These are phyloP conservation scores for Silene conica DNA, from an alignment of 148 eudicot genomes.

Conservation along the genomic window DNA sequence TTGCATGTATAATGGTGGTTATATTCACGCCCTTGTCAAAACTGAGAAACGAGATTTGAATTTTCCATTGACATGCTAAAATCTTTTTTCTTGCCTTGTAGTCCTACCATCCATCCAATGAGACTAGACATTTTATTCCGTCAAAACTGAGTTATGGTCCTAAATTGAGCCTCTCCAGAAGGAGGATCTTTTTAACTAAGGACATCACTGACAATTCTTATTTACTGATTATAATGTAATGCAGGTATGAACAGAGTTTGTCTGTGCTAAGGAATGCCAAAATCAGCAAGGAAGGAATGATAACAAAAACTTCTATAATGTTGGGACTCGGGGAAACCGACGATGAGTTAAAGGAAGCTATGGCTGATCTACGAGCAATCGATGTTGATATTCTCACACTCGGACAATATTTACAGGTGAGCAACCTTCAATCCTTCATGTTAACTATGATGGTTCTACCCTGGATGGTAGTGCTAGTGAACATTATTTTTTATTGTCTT, in stretches of 20 bases:
- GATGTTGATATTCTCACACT: constrained; percentile 87
- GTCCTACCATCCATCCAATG: no score
- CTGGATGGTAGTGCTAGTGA: neutral
- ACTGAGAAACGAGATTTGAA: no score
- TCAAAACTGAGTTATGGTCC: no score
- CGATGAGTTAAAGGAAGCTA: constrained; percentile 70
- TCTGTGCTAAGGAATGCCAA: constrained; percentile 85
- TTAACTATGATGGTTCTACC: neutral
- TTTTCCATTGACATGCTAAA: no score
- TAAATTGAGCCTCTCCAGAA: no score
- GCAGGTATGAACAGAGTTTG: constrained; percentile 83
- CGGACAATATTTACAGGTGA: constrained; percentile 90
- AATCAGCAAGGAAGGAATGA: constrained; percentile 73
- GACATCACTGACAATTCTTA: neutral
- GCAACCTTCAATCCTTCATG: neutral
- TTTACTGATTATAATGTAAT: constrained; percentile 11
- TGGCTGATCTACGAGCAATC: constrained; percentile 83
- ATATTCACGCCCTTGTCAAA: no score
- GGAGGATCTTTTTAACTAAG: no score
- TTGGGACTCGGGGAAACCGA: constrained; percentile 94
- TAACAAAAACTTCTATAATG: constrained; percentile 90
- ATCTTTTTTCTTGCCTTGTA: no score
- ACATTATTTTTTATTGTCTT: neutral
- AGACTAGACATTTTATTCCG: no score
- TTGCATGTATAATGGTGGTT: no score